Evolutionary conservation across 495 filamentous ascomycete genomes (phyloP).

Genomic region (Penicillium diatomitis): DNA sequence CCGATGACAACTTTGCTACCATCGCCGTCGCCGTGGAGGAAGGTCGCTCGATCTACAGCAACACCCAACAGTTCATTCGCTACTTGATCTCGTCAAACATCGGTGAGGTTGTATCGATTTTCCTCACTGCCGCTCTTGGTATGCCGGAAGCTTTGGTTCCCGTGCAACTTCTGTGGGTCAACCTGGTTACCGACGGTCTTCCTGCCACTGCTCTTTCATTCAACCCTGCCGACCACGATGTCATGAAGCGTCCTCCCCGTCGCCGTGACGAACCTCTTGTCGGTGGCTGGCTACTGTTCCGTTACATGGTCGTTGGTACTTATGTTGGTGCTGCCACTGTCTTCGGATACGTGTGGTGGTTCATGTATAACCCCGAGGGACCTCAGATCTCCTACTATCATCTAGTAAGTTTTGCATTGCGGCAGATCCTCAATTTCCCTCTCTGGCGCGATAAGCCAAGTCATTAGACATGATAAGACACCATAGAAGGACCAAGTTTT

Average conservation of each 20-base stretch:
- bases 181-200: constrained; percentile 95
- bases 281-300: constrained; percentile 92
- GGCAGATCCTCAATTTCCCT: no score
- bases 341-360: constrained; percentile 98
- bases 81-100: constrained; percentile 99
- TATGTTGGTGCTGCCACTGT: constrained; percentile 96
- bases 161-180: constrained; percentile 98
- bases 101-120: constrained; percentile 98
- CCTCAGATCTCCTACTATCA: constrained; percentile 92
- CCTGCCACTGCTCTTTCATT: constrained; percentile 95
- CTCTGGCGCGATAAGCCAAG: no score
- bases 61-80: constrained; percentile 99
- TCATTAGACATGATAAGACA: no score
- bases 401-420: constrained; percentile 41
- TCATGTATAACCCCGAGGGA: constrained; percentile 89
- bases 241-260: constrained; percentile 86
- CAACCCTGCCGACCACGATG: constrained; percentile 94
- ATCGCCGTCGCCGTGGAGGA: constrained; percentile 96
- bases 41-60: constrained; percentile 97
- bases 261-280: constrained; percentile 89
- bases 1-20: constrained; percentile 97
- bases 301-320: constrained; percentile 90
- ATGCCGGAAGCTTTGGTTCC: constrained; percentile 98
- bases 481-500: no score
- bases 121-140: constrained; percentile 90